phyloP scores from a whole-genome alignment of 345 rosid genomes.

The Hirschfeldia incana region DNA sequence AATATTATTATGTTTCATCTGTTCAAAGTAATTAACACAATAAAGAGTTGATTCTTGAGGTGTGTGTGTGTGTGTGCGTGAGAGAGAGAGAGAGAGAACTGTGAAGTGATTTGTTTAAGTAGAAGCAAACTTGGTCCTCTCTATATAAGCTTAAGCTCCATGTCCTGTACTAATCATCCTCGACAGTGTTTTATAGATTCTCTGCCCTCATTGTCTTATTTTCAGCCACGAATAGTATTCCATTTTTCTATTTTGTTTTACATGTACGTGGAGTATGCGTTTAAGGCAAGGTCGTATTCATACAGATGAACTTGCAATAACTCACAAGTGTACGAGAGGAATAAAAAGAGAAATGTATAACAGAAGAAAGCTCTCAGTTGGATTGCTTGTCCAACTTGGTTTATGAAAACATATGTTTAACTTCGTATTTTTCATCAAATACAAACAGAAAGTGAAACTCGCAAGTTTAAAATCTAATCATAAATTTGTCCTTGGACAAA shows the following conservation, averaged over 20 bases:
- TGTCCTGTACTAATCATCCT: conserved; percentile 17
- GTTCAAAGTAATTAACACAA: background rate
- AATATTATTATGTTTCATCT: conserved; percentile 21
- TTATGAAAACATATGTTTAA: background rate
- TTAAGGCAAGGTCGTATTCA: background rate
- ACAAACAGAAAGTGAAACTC: background rate
- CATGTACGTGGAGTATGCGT: background rate
- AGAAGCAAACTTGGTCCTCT: conserved; percentile 25
- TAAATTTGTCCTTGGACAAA: background rate
- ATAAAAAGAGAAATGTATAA: background rate
- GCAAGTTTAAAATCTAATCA: background rate
- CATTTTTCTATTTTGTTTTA: conserved; percentile 15
- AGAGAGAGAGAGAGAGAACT: background rate
- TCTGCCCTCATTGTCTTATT: conserved; percentile 17
- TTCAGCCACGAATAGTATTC: conserved; percentile 5
- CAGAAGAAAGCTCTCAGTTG: conserved; percentile 4
- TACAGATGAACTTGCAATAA: conserved; percentile 4
- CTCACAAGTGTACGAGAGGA: background rate
- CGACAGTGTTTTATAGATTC: conserved; percentile 8
- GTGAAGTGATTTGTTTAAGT: conserved; percentile 18
- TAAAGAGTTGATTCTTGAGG: background rate
- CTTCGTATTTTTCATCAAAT: background rate
- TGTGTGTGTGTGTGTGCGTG: background rate
- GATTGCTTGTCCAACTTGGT: conserved; percentile 11
- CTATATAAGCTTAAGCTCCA: conserved; percentile 18